Percentiles rank a stretch among this genome's conserved stretches.
These are phyloP conservation scores for Heritiera fomes DNA, from an alignment of 345 rosid genomes.

Conservation along the genomic window DNA sequence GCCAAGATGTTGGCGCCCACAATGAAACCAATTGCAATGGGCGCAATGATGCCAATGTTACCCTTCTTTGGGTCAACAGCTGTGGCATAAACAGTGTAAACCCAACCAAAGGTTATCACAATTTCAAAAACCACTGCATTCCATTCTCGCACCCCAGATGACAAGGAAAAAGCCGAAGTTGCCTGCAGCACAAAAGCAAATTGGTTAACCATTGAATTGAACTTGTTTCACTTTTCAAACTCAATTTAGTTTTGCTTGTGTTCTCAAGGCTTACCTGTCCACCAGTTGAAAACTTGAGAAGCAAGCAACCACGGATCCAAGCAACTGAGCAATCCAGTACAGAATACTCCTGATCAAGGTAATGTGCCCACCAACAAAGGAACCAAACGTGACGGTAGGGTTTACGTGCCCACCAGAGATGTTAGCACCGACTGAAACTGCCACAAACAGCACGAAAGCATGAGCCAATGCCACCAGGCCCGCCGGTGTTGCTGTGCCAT, in stretches of 20 bases:
- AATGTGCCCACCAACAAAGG: constrained; percentile 68
- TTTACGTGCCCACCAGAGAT: constrained; percentile 80
- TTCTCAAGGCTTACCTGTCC: constrained; percentile 44
- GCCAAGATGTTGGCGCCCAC: constrained; percentile 93
- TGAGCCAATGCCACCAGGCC: constrained; percentile 65
- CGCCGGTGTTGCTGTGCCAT: constrained; percentile 53
- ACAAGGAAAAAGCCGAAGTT: constrained; percentile 67
- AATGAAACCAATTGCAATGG: constrained; percentile 82
- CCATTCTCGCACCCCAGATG: constrained; percentile 67
- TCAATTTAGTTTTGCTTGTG: background rate
- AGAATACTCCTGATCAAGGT: constrained; percentile 46
- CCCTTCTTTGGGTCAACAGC: constrained; percentile 95
- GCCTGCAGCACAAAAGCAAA: constrained; percentile 33
- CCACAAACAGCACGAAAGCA: constrained; percentile 61
- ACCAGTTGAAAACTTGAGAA: constrained; percentile 60
- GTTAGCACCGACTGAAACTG: constrained; percentile 62
- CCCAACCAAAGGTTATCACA: constrained; percentile 91
- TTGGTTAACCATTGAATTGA: no score
- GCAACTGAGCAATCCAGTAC: constrained; percentile 63
- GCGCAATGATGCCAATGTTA: constrained; percentile 73
- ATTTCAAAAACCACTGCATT: constrained; percentile 85
- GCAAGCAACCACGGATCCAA: constrained; percentile 63
- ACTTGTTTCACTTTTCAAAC: background rate
- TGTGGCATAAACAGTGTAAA: constrained; percentile 87
- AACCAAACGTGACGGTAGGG: constrained; percentile 74